Base-by-base conservation (phyloP, 2,329 filamentous ascomycete species). In the Bipolaris zeicola region DNA sequence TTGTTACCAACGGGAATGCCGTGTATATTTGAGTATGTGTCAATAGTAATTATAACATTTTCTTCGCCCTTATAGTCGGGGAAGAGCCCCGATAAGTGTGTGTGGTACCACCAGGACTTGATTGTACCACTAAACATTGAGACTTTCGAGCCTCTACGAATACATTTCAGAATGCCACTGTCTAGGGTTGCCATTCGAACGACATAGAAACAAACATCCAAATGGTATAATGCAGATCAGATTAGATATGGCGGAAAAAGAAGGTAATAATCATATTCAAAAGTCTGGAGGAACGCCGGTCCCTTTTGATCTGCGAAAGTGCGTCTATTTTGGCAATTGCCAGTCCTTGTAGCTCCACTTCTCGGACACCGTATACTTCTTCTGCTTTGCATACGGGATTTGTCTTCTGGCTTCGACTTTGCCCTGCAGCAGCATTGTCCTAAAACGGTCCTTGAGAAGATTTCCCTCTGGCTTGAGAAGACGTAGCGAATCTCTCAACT, bases 331-430 rank as follows among this genome's bases (percentile, higher is more conserved):
- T 33, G 53, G 53, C 37, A 90, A 77, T 67, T 82, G 83, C 78
- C 96, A 99, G 75, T 99, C 95, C 83, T 99, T 99, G 81, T 96
- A 91, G 42, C 89, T 87, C 95, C 95, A 99, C 80, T 98, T 99
- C 85, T 98, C 95, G 6, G 92, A 96, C 49, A 87, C 78, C 76
- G 90, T 91, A 66, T 82, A 87, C 83, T 88, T 93, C 62, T 86
- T 85, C 81, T 95, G 91, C 83, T 91, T 96, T 69, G 84, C 85
- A 79, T 95, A 94, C 6, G 88, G 85, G 55, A 94, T 85, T 50
- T 88, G 88, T 73, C 89, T 89, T 67, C 95, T 85, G 47, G 86
- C 85, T 81, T 99, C 95, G 59, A 99, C 79, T 79, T 95, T 96
- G 57, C 95, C 95, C 61, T 92, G 87, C 33, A 98, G 84, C 61